Evolutionary conservation across 306 rosid species (phyloP), one percentile per base, ranked within the genome.

Genomic region (Biancaea sappan): DNA sequence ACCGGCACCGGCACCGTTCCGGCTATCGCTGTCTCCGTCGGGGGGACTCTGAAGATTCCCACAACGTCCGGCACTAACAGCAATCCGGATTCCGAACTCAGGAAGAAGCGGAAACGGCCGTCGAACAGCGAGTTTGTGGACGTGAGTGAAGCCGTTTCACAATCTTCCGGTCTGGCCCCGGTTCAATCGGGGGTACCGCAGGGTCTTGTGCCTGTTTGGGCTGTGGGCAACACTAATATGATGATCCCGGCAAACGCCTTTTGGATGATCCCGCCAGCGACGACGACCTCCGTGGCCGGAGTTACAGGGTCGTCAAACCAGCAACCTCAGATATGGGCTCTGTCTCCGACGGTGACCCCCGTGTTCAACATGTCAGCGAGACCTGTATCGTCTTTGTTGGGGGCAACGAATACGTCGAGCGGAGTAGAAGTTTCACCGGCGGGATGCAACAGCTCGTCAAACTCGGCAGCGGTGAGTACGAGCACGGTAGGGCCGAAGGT

Each of bases 231-330:
- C 81, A 29, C 84, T 0, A 72, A 67, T 38, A 74, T 89, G 89
- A 72, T 90, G 86, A 84, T 87, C 24, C 96, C 92, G 3, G 84
- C 96, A 0, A 88, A 82, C 56, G 77, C 91, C 1, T 82, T 90
- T 79, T 90, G 96, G 96, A 90, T 90, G 92, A 83, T 89, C 32
- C 88, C 86, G 0, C 85, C 73, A 28, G 16, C 74, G 18, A 38
- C 76, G 3, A 21, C 82, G 1, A 62, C 51, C 10, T 71, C 41
- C 0, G 75, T 64, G 26, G 60, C 47, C 4, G 79, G 69, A 14
- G 44, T 32, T 4, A 71, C 54, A 0, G 84, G 57, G 12, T 54
- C 84, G 9, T 28, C 77, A 0, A 72, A 38, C 29, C 89, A 81
- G 8, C 80, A 58, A 3, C 86, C 86, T 8, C 90, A 82, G 66